Evolutionary conservation across 805 yeast genomes (phyloP), one percentile per base, ranked within the genome.

Genomic region (Lipomyces sp.): DNA sequence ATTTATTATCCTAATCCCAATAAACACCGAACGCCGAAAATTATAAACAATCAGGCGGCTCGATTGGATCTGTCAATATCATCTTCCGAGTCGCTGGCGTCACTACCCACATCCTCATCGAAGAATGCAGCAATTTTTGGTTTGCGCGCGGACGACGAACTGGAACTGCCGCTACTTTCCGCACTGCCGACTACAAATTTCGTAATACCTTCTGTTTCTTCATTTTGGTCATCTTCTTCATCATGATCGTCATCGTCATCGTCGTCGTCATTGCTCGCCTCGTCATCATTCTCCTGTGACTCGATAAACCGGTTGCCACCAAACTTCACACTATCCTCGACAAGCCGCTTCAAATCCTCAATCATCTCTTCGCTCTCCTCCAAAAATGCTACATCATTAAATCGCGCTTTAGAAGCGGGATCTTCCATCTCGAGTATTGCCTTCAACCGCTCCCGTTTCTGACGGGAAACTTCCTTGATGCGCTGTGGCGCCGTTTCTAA

Each of bases 311-410:
- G 18, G 24, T 42, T 18, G 24, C 48, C 48, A 42, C 48, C 48
- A 42, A 15, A 42, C 48, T 42, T 42, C 48, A 42, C 48, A n/a
- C 48, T 42, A 11, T 62, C 65, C 6, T 69, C 72, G 0, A 77
- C 78, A 4, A 77, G 64, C 2, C 71, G 69, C 51, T 76, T 70
- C 2, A 82, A 75, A 32, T 78, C 80, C 8, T 78, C 78, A 50
- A 77, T 64, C 59, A 79, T 74, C n/a, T 68, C 72, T 53, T 83
- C 84, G n/a, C 77, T 63, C 29, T 79, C 79, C 8, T 81, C 82
- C n/a, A 82, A 64, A 58, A 72, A 77, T 63, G 75, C 71, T 5
- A 75, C 74, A 61, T 82, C 83, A 13, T 77, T 80, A 70, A 75
- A 80, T 68, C 76, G 77, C 37, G 75, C 71, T 30, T 73, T 73